Evolutionary conservation across 768 basidiomycete genomes (phyloP).

Genomic region (Tubosaeta sp.): DNA sequence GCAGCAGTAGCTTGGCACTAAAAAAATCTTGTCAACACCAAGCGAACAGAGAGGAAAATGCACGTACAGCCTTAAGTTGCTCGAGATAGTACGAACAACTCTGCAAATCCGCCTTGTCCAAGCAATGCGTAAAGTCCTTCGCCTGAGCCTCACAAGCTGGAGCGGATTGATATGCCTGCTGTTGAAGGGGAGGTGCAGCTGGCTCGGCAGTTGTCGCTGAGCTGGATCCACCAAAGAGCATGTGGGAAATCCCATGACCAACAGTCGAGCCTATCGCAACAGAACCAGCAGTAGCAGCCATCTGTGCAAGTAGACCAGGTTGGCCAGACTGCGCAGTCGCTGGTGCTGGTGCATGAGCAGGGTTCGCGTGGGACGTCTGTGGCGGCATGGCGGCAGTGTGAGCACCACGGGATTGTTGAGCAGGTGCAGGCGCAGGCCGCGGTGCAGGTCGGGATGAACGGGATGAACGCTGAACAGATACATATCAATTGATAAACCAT

Average conservation of each 20-base stretch:
- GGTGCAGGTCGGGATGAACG: slow-evolving; percentile 63
- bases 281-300: slow-evolving; percentile 89
- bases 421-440: slow-evolving; percentile 41
- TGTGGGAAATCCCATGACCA: slow-evolving; percentile 84
- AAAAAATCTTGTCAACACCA: slow-evolving; percentile 2
- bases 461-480: slow-evolving; percentile 60
- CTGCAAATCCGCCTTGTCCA: slow-evolving; percentile 75
- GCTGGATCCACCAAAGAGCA: slow-evolving; percentile 78
- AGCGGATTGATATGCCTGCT: slow-evolving; percentile 40
- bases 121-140: slow-evolving; percentile 83
- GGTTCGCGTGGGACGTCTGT: slow-evolving; percentile 39
- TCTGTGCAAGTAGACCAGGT: slow-evolving; percentile 76
- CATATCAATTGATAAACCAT: not conserved
- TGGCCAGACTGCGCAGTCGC: slow-evolving; percentile 38
- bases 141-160: slow-evolving; percentile 73
- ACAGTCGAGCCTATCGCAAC: slow-evolving; percentile 86
- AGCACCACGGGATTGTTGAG: slow-evolving; percentile 38
- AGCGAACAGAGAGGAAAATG: not conserved
- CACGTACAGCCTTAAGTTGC: slow-evolving; percentile 79
- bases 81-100: slow-evolving; percentile 87
- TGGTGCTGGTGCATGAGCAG: slow-evolving; percentile 40
- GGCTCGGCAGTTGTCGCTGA: slow-evolving; percentile 42
- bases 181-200: slow-evolving; percentile 42
- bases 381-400: slow-evolving; percentile 48
- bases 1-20: slow-evolving; percentile 77